These are phyloP conservation scores for Exophiala alcalophila DNA, from an alignment of 2,329 filamentous ascomycete genomes.

Conservation along the genomic window DNA sequence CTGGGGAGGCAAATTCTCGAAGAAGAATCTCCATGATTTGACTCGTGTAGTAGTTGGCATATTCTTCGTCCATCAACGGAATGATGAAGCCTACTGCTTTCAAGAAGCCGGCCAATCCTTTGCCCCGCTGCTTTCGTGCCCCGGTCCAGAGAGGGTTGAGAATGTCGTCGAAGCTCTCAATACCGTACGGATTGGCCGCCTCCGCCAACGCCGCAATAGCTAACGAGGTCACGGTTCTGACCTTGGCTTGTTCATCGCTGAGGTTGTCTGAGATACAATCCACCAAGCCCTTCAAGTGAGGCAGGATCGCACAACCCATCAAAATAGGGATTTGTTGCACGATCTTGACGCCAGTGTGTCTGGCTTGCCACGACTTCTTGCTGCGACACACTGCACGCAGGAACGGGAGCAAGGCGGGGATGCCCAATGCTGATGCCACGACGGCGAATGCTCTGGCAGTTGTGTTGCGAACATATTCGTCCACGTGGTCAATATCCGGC, in stretches of 20 bases:
- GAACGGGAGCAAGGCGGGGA: conserved; percentile 92
- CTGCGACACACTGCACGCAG: conserved; percentile 91
- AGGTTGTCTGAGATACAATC: conserved; percentile 95
- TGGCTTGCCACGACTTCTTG: conserved; percentile 98
- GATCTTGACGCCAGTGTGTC: conserved; percentile 98
- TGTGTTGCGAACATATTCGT: conserved; percentile 97
- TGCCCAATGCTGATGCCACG: conserved; percentile 91
- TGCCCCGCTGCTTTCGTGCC: conserved; percentile 91
- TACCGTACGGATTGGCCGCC: conserved; percentile 96
- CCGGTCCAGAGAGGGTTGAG: conserved; percentile 96
- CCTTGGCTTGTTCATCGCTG: conserved; percentile 97
- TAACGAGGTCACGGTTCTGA: conserved; percentile 90
- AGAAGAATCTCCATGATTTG: conserved; percentile 99
- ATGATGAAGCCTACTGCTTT: conserved; percentile 99
- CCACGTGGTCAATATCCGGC: conserved; percentile 96
- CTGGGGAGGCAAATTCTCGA: conserved; percentile 91
- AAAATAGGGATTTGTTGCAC: conserved; percentile 98
- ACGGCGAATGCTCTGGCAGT: conserved; percentile 96
- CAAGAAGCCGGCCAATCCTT: conserved; percentile 89
- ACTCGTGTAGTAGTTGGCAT: conserved; percentile 97
- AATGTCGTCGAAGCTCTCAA: conserved; percentile 97
- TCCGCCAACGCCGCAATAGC: conserved; percentile 93
- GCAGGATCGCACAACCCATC: conserved; percentile 95
- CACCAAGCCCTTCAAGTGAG: conserved; percentile 91
- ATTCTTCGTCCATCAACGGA: conserved; percentile 98